A percentile compares a stretch with the other conserved stretches of the same genome.
phyloP scores from a whole-genome alignment of 2,329 filamentous ascomycete genomes.

The Exophiala xenobiotica region DNA sequence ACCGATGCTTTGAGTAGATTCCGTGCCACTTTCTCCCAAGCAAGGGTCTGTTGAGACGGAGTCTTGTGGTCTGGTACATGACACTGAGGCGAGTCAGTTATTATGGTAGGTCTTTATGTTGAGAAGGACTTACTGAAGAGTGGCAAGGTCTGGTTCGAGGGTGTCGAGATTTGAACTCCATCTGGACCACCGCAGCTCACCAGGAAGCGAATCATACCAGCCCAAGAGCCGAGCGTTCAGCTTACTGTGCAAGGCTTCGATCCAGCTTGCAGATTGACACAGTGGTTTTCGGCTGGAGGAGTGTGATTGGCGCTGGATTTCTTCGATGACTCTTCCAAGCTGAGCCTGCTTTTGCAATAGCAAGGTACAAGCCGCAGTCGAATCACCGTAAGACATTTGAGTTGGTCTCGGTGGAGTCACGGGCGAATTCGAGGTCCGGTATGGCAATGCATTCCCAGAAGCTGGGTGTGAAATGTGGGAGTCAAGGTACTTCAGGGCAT shows the following conservation, averaged over 20 bases:
- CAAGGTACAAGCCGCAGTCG: neutral
- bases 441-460: neutral
- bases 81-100: conserved; percentile 1
- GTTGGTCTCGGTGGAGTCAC: neutral
- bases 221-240: conserved; percentile 10
- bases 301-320: conserved; percentile 4
- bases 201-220: conserved; percentile 11
- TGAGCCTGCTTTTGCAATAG: conserved; percentile 5
- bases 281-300: neutral
- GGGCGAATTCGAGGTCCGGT: neutral
- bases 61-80: conserved; percentile 7
- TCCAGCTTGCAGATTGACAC: neutral
- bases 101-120: neutral
- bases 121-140: conserved; percentile 4
- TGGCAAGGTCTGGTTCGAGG: conserved; percentile 6
- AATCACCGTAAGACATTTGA: neutral
- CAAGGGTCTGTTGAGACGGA: conserved; percentile 5
- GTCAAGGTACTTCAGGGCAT: neutral
- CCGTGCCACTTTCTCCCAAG: neutral
- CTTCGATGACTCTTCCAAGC: conserved; percentile 4
- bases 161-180: conserved; percentile 10
- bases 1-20: neutral
- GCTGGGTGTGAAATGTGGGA: neutral
- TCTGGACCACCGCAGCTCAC: conserved; percentile 12
- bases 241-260: conserved; percentile 10